Percentiles rank a stretch among this genome's conserved stretches.
Conservation (phyloP, 352 stramenopile genomes). For the Phytophthora ohioensis region DNA sequence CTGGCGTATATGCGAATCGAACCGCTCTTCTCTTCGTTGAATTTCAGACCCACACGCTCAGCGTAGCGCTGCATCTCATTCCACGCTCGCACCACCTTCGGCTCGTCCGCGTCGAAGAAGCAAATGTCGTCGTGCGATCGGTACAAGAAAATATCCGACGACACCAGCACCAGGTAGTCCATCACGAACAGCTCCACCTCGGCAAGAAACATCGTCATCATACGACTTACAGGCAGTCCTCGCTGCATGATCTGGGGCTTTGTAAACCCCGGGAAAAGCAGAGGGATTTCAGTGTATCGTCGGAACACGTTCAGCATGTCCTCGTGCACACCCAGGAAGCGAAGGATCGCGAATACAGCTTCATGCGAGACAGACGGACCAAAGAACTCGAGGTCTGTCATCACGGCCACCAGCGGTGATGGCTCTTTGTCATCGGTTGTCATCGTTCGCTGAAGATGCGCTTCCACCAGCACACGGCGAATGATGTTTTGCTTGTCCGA, state of each 20-base stretch:
- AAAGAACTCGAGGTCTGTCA: constrained; percentile 65
- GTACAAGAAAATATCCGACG: constrained; percentile 47
- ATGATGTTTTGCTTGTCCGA: constrained; percentile 53
- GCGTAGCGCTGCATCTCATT: constrained; percentile 42
- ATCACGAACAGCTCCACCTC: constrained; percentile 59
- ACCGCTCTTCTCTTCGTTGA: constrained; percentile 59
- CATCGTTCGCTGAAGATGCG: constrained; percentile 36
- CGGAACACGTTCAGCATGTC: constrained; percentile 43
- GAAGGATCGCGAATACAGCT: constrained; percentile 47
- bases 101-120: constrained; percentile 47
- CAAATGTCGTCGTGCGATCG: constrained; percentile 63
- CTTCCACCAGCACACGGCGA: constrained; percentile 50
- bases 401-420: constrained; percentile 45
- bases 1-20: constrained; percentile 39
- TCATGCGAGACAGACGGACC: constrained; percentile 50
- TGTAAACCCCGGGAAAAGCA: constrained; percentile 44
- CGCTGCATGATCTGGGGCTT: constrained; percentile 45
- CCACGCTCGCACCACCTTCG: constrained; percentile 48
- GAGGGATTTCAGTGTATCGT: constrained; percentile 51
- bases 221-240: constrained; percentile 47
- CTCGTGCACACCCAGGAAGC: constrained; percentile 50
- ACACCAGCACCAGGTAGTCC: constrained; percentile 52
- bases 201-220: constrained; percentile 49
- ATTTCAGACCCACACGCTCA: constrained; percentile 33
- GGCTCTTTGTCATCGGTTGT: not conserved